Percentiles rank a stretch among this genome's conserved stretches.
Conservation (phyloP, 2,329 filamentous ascomycete species). For the Penicillium concentricum region DNA sequence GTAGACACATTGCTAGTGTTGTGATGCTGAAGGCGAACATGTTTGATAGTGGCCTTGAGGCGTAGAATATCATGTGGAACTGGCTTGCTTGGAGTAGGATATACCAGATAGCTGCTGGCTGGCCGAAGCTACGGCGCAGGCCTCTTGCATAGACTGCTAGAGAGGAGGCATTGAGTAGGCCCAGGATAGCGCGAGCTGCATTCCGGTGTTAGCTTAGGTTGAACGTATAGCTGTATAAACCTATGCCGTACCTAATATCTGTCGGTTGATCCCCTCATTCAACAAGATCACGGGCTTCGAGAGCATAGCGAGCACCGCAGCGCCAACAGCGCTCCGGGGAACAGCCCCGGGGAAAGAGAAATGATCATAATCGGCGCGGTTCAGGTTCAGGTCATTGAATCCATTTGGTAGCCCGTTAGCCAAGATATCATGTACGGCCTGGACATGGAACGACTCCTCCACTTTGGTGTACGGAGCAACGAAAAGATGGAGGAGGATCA, state of each 20-base stretch:
- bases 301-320: conserved; percentile 71
- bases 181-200: conserved; percentile 72
- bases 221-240: background rate
- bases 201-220: conserved; percentile 4
- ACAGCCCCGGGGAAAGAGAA: conserved; percentile 87
- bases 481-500: conserved; percentile 68
- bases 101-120: conserved; percentile 73
- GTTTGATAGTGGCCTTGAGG: conserved; percentile 87
- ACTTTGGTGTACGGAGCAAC: conserved; percentile 91
- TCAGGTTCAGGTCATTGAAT: conserved; percentile 40
- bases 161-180: conserved; percentile 69
- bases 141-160: conserved; percentile 65
- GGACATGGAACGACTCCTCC: conserved; percentile 97
- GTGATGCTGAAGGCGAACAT: conserved; percentile 86
- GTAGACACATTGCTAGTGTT: conserved; percentile 45
- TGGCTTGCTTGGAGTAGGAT: conserved; percentile 73
- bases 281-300: conserved; percentile 64
- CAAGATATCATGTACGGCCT: conserved; percentile 87
- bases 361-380: conserved; percentile 77
- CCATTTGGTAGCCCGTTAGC: conserved; percentile 72
- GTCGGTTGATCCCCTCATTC: conserved; percentile 57
- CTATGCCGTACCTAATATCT: conserved; percentile 52
- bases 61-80: conserved; percentile 92
- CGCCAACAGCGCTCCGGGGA: conserved; percentile 83
- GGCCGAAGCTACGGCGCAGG: conserved; percentile 67